A percentile compares a stretch with the other conserved stretches of the same genome.
Evolutionary conservation across 176 grass and related monocot species (phyloP).

Genomic region (Coix lacrymajobi): DNA sequence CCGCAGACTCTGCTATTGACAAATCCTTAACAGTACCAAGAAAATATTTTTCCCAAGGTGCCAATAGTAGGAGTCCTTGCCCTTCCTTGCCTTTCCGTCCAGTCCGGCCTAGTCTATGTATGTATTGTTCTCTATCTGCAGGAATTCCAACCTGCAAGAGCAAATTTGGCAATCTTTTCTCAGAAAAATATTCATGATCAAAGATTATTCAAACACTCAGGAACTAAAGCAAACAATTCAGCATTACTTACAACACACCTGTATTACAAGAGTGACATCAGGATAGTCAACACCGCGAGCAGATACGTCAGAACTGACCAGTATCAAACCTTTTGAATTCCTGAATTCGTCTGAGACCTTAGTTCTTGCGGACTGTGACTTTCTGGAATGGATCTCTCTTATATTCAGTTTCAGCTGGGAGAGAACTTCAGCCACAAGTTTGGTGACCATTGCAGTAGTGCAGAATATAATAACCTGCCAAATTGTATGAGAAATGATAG

Average conservation of each 20-base stretch:
- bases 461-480: constrained; percentile 96
- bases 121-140: constrained; percentile 80
- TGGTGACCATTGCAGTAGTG: constrained; percentile 94
- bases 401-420: constrained; percentile 64
- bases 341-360: constrained; percentile 94
- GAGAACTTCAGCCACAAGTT: constrained; percentile 80
- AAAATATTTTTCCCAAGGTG: constrained; percentile 81
- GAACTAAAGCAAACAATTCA: neutral
- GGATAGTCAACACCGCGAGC: constrained; percentile 94
- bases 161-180: constrained; percentile 9
- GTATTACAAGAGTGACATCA: constrained; percentile 92
- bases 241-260: constrained; percentile 36
- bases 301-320: constrained; percentile 97
- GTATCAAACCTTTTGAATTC: constrained; percentile 79
- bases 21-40: constrained; percentile 68
- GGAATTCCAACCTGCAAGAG: constrained; percentile 61
- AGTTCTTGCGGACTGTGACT: constrained; percentile 70
- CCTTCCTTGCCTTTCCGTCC: constrained; percentile 86
- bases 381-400: constrained; percentile 97
- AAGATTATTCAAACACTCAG: neutral
- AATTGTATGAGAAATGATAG: constrained; percentile 9
- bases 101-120: constrained; percentile 91
- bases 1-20: constrained; percentile 46
- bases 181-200: neutral
- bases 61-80: constrained; percentile 65